Conservation (phyloP, 164 flowering plant genomes). For the Tetrastigma voinierianum region DNA sequence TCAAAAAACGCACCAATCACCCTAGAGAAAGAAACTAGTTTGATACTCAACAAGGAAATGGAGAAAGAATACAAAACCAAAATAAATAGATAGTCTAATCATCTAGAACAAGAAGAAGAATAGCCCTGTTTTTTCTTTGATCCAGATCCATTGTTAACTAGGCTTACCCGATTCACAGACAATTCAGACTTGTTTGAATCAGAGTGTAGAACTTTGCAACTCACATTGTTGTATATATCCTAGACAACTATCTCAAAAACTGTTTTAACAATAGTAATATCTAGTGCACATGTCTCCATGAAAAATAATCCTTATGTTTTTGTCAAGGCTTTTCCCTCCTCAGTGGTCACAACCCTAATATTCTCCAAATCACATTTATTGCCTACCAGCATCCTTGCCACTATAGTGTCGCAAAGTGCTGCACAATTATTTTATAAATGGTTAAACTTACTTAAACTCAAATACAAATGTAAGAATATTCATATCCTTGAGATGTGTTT, state of each 20-base stretch:
- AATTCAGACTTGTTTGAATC: conserved; percentile 37
- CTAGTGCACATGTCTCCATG: conserved; percentile 52
- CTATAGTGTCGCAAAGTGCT: conserved; percentile 38
- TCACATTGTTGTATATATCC: conserved; percentile 33
- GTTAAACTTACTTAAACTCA: neutral
- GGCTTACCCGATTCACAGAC: conserved; percentile 30
- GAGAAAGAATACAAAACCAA: no score
- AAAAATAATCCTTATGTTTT: conserved; percentile 45
- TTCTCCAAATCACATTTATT: conserved; percentile 46
- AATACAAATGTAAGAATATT: no score
- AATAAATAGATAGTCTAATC: neutral
- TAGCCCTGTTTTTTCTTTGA: conserved; percentile 14
- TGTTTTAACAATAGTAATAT: conserved; percentile 38
- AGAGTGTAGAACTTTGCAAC: conserved; percentile 34
- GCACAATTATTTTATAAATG: conserved; percentile 7
- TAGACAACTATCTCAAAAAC: conserved; percentile 38
- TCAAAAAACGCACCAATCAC: no score
- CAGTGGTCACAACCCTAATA: conserved; percentile 33
- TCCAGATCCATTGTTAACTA: conserved; percentile 19
- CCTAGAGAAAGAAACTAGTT: no score
- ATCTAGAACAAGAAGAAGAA: conserved; percentile 30
- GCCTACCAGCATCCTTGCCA: conserved; percentile 43
- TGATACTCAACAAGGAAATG: no score
- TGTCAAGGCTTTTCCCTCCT: conserved; percentile 37
- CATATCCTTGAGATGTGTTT: no score